Base-by-base conservation (phyloP, 352 stramenopile species). In the Hyaloperonospora brassicae region DNA sequence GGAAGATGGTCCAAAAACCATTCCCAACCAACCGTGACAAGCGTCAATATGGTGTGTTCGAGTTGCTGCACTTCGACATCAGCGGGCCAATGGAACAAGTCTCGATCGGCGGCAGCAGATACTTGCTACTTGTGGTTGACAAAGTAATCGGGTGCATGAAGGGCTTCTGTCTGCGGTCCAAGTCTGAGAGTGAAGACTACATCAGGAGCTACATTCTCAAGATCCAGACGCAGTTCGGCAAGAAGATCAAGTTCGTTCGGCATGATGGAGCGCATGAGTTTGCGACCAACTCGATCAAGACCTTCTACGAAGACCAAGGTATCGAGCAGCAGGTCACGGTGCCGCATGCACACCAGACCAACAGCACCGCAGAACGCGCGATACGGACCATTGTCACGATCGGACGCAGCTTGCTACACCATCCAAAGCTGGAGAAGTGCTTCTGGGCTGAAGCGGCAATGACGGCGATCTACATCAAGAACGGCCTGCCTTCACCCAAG, bases 1-100 rank as follows among this genome's bases (percentile, higher is more conserved):
- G 41, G 12, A 47, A 47, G 21, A 47, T 24, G 40, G 40, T 46
- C 3, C 40, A 25, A 24, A 46, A 46, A 22, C 21, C 40, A 24
- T 46, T 46, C 11, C 40, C 40, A 46, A 46, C 10, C 40, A 42
- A 42, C 27, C 4, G 8, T 9, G 8, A 34, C 27, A 34, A 34
- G 27, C 27, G 27, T 8, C 4, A 34, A 34, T 34, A 34, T 34
- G 27, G 27, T 34, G 27, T 34, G 27, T 8, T 34, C 27, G 27
- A 34, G 27, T 8, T 34, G 8, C 27, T 34, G 4, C 0, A 34
- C 27, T 34, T 34, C 27, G 27, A 34, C 27, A 34, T 34, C 27
- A 0, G 27, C 27, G 8, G 27, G 4, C 27, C 27, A 4, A 34
- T 34, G 27, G 8, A 34, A 34, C 4, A 34, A 34, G 8, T 8